A percentile compares a stretch with the other conserved stretches of the same genome.
phyloP scores from a whole-genome alignment of 352 stramenopile genomes.

The Phytophthora hybrid region DNA sequence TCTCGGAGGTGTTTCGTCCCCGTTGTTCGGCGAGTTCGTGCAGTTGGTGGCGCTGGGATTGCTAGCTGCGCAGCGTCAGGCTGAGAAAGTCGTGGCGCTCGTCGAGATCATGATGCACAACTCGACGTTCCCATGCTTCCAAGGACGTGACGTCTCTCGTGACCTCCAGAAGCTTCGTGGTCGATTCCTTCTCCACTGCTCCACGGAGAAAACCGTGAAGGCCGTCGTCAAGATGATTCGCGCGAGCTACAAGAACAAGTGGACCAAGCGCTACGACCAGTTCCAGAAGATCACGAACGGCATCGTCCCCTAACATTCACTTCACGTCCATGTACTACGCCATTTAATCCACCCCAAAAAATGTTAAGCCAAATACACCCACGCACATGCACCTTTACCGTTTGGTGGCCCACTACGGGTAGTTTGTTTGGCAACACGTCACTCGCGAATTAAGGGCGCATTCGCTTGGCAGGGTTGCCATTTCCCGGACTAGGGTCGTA shows the following conservation, averaged over 20 bases:
- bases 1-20: slow-evolving; percentile 72
- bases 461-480: slow-evolving; percentile 44
- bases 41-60: slow-evolving; percentile 67
- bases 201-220: slow-evolving; percentile 77
- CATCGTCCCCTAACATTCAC: slow-evolving; percentile 66
- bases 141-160: slow-evolving; percentile 90
- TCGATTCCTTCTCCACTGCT: slow-evolving; percentile 65
- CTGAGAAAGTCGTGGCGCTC: slow-evolving; percentile 71
- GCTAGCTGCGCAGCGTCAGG: slow-evolving; percentile 61
- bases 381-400: not conserved
- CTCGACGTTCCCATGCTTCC: slow-evolving; percentile 82
- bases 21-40: slow-evolving; percentile 76
- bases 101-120: slow-evolving; percentile 89
- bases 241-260: slow-evolving; percentile 93
- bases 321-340: slow-evolving; percentile 4
- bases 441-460: slow-evolving; percentile 42
- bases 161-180: slow-evolving; percentile 77
- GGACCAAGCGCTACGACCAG: slow-evolving; percentile 94
- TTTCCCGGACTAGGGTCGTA: slow-evolving; percentile 60
- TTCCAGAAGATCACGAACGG: slow-evolving; percentile 95
- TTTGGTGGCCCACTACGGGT: not conserved
- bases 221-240: slow-evolving; percentile 89
- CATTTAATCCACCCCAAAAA: slow-evolving; percentile 28
- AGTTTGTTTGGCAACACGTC: no score
- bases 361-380: not conserved